Base-by-base conservation (phyloP, 1,284 basidiomycete species). In the Gomphus bonarii region DNA sequence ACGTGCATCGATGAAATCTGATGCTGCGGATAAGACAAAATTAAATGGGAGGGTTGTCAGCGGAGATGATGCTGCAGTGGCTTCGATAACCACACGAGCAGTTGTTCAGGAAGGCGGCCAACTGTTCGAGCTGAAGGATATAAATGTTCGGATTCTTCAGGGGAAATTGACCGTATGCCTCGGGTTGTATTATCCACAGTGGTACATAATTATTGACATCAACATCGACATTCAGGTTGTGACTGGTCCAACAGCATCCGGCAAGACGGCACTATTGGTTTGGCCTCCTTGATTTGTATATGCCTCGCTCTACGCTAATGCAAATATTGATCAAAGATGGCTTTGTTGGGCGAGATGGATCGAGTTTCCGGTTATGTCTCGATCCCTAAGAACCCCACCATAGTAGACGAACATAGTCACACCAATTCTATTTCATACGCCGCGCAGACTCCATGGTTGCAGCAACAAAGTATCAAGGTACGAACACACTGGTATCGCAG, bases 391-490 rank as follows among this genome's bases (percentile, higher is more conserved):
- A 72, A 83, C 56, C 68, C 76, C 1, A 72, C 74, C 12, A 73
- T 72, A 40, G 72, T 87, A 4, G 81, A 89, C 67, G 73, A 77
- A 20, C 71, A 81, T 28, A 84, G 85, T 0, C 69, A 87, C 35
- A 79, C 79, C 64, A 85, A 91, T 63, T 74, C 83, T 8, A 82
- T 94, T 33, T 90, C 92, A 1, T 95, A 93, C 62, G 78, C 80
- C 44, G 82, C 90, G 0, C 94, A 97, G 69, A 79, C 83, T 0
- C 85, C 93, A 0, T 97, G 91, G 91, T 74, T 97, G 43, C 72
- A 67, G n/a, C 80, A 84, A 63, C 77, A 81, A 62, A 77, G 78
- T 3, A 84, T 84, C 68, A 76, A 74, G 40, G 56, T 58, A 48
- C 16, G 28, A 44, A 8, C 44, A 22, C 25, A 28, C 20, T 28